Evolutionary conservation across 73 alveolate species (phyloP).

Genomic region (Symbiodinium pilosum): DNA sequence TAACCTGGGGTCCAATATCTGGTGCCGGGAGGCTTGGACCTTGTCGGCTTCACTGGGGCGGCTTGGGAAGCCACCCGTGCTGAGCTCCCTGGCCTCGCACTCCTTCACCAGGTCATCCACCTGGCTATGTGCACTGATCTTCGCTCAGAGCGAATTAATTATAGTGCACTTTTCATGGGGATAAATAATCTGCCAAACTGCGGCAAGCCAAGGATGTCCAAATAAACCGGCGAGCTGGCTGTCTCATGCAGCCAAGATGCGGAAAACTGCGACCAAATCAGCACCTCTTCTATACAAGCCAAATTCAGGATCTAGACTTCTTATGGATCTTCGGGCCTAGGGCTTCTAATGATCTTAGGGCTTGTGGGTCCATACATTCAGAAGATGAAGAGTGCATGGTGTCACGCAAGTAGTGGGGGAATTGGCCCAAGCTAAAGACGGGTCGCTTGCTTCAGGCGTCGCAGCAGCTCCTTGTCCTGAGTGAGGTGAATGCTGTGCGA

Average conservation of each 20-base stretch:
- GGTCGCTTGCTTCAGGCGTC: conserved; percentile 60
- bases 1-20: too few species aligned
- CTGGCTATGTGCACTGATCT: not conserved
- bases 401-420: too few species aligned
- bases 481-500: too few species aligned
- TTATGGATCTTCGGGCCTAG: too few species aligned
- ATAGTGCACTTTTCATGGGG: too few species aligned
- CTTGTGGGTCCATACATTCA: too few species aligned
- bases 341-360: too few species aligned
- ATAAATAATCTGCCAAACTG: not conserved
- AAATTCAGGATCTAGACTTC: too few species aligned
- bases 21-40: not conserved
- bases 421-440: too few species aligned
- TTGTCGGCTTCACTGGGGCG: conserved; percentile 11
- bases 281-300: not conserved
- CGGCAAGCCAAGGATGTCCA: not conserved
- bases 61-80: not conserved
- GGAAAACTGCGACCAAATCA: conserved; percentile 15
- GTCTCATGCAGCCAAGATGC: not conserved
- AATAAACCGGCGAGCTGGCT: not conserved
- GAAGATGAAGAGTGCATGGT: too few species aligned
- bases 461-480: conserved; percentile 42
- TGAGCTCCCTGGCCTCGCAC: conserved; percentile 6
- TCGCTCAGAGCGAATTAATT: too few species aligned
- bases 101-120: not conserved